Evolutionary conservation across 495 filamentous ascomycete genomes (phyloP).

Genomic region (Xylaria venustula): DNA sequence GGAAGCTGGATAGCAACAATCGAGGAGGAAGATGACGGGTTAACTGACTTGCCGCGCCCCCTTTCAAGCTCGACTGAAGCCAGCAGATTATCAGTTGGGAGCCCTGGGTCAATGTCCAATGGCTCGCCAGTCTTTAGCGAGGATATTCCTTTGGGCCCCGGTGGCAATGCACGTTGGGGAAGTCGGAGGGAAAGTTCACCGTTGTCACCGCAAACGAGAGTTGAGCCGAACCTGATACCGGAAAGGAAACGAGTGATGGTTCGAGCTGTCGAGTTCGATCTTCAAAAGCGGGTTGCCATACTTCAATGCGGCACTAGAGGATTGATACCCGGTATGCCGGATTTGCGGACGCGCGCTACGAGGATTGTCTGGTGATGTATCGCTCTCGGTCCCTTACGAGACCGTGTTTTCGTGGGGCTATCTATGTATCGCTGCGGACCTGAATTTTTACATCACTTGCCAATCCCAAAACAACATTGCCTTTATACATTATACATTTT

Average conservation of each 20-base stretch:
- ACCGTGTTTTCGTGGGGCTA: not conserved
- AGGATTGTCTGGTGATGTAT: slow-evolving; percentile 44
- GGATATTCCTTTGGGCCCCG: slow-evolving; percentile 38
- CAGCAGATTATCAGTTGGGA: slow-evolving; percentile 27
- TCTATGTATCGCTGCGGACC: not conserved
- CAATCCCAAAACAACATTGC: not conserved
- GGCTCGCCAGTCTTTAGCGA: slow-evolving; percentile 34
- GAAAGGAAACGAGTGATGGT: slow-evolving; percentile 56
- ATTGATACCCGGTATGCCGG: slow-evolving; percentile 43
- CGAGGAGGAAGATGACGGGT: slow-evolving; percentile 51
- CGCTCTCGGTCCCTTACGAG: not conserved
- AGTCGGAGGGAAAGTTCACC: slow-evolving; percentile 30
- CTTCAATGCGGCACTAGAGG: slow-evolving; percentile 51
- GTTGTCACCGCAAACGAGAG: slow-evolving; percentile 12
- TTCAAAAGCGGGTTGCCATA: slow-evolving; percentile 45
- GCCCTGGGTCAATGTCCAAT: slow-evolving; percentile 23
- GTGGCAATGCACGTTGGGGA: slow-evolving; percentile 40
- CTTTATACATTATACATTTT: not conserved
- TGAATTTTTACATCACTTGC: not conserved
- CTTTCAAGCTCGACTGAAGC: slow-evolving; percentile 29
- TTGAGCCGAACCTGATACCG: slow-evolving; percentile 30
- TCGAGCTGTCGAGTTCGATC: slow-evolving; percentile 51
- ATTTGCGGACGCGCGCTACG: slow-evolving; percentile 42
- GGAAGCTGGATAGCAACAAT: slow-evolving; percentile 54
- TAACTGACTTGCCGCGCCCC: slow-evolving; percentile 29